These are phyloP conservation scores for Trichoderma semiorbis DNA, from an alignment of 2,329 filamentous ascomycete species.

Conservation along the genomic window DNA sequence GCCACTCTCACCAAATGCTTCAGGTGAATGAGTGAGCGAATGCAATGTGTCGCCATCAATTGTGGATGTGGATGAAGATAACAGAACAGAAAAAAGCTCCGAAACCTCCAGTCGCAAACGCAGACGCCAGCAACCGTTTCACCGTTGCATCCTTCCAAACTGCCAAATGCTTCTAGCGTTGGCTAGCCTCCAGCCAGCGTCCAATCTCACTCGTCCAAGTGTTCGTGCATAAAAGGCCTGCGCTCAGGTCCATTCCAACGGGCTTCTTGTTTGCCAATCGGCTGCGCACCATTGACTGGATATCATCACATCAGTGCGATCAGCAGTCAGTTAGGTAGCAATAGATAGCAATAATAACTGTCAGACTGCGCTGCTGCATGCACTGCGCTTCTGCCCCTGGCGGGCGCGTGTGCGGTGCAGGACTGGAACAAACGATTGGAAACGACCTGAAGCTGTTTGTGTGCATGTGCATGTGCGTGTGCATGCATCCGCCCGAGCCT, in stretches of 20 bases:
- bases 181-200: neutral
- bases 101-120: neutral
- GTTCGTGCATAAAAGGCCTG: neutral
- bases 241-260: neutral
- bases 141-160: neutral
- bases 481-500: neutral
- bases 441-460: neutral
- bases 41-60: neutral
- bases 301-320: neutral
- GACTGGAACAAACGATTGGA: neutral
- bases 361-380: neutral
- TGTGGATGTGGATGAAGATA: neutral
- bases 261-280: neutral
- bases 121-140: neutral
- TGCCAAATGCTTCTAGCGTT: neutral
- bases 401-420: neutral
- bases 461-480: neutral
- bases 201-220: slow-evolving; percentile 13
- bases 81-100: neutral
- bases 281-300: neutral
- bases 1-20: neutral
- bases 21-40: neutral
- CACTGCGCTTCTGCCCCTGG: neutral
- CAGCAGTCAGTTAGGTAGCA: neutral
- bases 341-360: neutral